Percentiles rank a stretch among this genome's conserved stretches.
Evolutionary conservation across 2,329 filamentous ascomycete genomes (phyloP).

Genomic region (Fusarium cicatricum): DNA sequence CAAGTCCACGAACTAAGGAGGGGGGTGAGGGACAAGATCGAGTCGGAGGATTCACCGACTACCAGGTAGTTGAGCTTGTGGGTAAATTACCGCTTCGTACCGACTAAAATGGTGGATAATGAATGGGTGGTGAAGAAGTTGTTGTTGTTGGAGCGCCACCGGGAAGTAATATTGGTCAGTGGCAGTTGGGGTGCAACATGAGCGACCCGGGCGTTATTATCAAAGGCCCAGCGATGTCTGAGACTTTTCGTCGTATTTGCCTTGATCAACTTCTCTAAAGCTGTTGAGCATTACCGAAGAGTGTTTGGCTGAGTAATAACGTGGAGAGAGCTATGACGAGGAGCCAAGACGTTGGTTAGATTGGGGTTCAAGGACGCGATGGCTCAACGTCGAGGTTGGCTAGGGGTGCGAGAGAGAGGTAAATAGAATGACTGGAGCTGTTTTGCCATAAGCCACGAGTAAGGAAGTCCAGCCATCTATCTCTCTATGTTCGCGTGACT

Average conservation of each 20-base stretch:
- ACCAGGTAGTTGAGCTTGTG: conserved; percentile 33
- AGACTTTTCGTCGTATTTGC: conserved; percentile 6
- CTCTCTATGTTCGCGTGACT: conserved; percentile 6
- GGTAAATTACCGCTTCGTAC: conserved; percentile 34
- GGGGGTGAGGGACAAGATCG: conserved; percentile 34
- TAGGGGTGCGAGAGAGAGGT: conserved; percentile 19
- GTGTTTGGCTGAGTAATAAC: neutral
- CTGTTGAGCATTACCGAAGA: conserved; percentile 7
- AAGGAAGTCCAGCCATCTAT: neutral
- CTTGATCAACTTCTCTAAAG: conserved; percentile 16
- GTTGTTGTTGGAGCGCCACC: conserved; percentile 37
- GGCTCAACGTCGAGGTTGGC: conserved; percentile 10
- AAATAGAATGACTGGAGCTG: conserved; percentile 1
- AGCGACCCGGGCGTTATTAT: conserved; percentile 31
- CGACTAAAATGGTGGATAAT: conserved; percentile 39
- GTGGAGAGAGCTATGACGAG: conserved; percentile 9
- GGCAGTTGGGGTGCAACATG: conserved; percentile 31
- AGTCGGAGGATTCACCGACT: conserved; percentile 35
- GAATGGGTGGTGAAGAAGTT: conserved; percentile 36
- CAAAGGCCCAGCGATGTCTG: conserved; percentile 26
- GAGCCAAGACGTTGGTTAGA: conserved; percentile 28
- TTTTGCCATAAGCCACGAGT: conserved; percentile 1
- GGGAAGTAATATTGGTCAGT: conserved; percentile 34
- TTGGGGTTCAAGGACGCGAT: conserved; percentile 11
- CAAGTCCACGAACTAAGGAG: conserved; percentile 36